Percentiles rank a stretch among this genome's conserved stretches.
phyloP scores from a whole-genome alignment of 2,329 filamentous ascomycete species.

The Penicillium sclerotigenum region DNA sequence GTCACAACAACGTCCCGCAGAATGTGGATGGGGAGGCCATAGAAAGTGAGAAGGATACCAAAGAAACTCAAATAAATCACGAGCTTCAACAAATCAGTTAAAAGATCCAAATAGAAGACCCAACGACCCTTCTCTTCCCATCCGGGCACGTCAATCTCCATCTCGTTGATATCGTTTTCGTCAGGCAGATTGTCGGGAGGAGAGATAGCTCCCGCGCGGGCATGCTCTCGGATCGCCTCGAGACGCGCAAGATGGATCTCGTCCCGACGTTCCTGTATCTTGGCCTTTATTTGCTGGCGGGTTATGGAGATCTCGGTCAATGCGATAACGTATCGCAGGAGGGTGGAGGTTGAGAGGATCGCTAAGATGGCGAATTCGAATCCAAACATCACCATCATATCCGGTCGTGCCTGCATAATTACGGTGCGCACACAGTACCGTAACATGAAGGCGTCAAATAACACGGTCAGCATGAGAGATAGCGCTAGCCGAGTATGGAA shows the following conservation, averaged over 20 bases:
- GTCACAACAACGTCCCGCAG: constrained; percentile 95
- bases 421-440: constrained; percentile 78
- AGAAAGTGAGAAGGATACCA: constrained; percentile 86
- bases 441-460: constrained; percentile 77
- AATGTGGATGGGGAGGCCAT: constrained; percentile 93
- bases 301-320: constrained; percentile 74
- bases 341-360: constrained; percentile 76
- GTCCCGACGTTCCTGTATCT: constrained; percentile 64
- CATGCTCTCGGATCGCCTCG: constrained; percentile 44
- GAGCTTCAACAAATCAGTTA: constrained; percentile 87
- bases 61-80: constrained; percentile 90
- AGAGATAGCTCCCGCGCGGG: constrained; percentile 37
- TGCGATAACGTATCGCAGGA: constrained; percentile 72
- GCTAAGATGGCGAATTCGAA: constrained; percentile 92
- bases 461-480: constrained; percentile 73
- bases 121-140: constrained; percentile 97
- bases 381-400: constrained; percentile 99
- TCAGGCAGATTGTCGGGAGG: constrained; percentile 51
- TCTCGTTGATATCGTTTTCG: constrained; percentile 80
- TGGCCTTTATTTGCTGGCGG: constrained; percentile 67
- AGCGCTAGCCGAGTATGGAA: constrained; percentile 81
- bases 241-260: constrained; percentile 60
- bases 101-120: constrained; percentile 81
- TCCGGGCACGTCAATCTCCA: constrained; percentile 90
- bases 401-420: constrained; percentile 80